Evolutionary conservation across 495 filamentous ascomycete genomes (phyloP), one percentile per base, ranked within the genome.

Genomic region (Penicillium pulvis): DNA sequence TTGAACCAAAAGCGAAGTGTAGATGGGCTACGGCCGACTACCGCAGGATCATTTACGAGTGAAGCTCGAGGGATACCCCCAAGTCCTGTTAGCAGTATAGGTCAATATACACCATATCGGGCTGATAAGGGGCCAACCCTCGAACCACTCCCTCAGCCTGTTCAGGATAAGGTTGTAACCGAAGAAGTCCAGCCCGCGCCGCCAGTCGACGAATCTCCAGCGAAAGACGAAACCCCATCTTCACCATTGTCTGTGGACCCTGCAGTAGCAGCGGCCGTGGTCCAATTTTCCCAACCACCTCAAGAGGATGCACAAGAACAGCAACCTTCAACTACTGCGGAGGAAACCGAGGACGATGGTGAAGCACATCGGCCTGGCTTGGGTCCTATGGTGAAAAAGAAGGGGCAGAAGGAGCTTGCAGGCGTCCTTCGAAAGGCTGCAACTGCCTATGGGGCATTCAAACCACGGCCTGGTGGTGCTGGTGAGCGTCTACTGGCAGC

Each of bases 311-410:
- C 48, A 33, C 14, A 36, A 16, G 47, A 36, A 45, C 30, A 33
- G 14, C 50, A 42, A 3, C n/a, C 41, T 8, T 20, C 46, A 35
- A 19, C n/a, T 24, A 17, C 23, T 0, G 16, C 23, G 10, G 49
- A 55, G 43, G 53, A 75, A 5, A 73, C 75, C 26, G 76, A 74
- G 26, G 85, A 88, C 26, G 81, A 72, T 14, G 11, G 36, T 7
- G 82, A 81, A 43, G 71, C 67, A 26, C 79, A 85, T 62, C 83
- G 90, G 19, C 92, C 92, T 30, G 92, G 92, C 2, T 83, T 96
- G 20, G 91, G 90, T 0, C 91, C 92, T 39, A 96, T 96, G 92
- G 87, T 96, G 55, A 94, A 93, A 72, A 88, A 92, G 56, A 84
- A 83, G 62, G 87, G 86, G 0, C 81, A 72, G 48, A 82, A 78